phyloP scores from a whole-genome alignment of 2,329 filamentous ascomycete genomes.

The Fusarium albidum region DNA sequence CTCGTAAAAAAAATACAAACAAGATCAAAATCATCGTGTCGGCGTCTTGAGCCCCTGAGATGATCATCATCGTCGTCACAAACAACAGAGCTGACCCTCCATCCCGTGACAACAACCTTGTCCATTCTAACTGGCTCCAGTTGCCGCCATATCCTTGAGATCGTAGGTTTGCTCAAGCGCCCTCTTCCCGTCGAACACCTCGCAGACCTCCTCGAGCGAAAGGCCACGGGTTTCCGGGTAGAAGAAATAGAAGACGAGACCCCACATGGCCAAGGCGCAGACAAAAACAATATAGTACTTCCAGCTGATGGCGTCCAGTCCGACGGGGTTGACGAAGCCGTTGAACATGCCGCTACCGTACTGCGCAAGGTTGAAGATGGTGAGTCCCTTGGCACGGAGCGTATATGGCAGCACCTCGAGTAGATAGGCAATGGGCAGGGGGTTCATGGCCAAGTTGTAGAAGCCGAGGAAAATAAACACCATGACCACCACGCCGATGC shows the following conservation, averaged over 20 bases:
- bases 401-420: constrained; percentile 38
- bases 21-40: too few species aligned
- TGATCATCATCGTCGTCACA: too few species aligned
- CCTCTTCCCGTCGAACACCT: constrained; percentile 39
- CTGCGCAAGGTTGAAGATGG: constrained; percentile 21
- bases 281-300: constrained; percentile 50
- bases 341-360: constrained; percentile 41
- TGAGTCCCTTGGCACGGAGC: constrained; percentile 22
- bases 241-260: constrained; percentile 47
- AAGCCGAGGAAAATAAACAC: constrained; percentile 49
- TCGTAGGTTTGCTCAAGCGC: too few species aligned
- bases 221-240: constrained; percentile 43
- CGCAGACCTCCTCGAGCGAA: constrained; percentile 39
- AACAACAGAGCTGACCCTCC: too few species aligned
- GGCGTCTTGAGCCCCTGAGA: too few species aligned
- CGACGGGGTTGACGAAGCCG: constrained; percentile 51
- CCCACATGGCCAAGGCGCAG: constrained; percentile 41
- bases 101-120: too few species aligned
- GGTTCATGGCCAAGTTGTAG: constrained; percentile 47
- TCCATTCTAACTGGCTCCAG: too few species aligned
- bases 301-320: constrained; percentile 47
- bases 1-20: too few species aligned
- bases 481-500: constrained; percentile 45
- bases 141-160: too few species aligned
- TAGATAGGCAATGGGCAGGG: constrained; percentile 40